Evolutionary conservation across 1,284 basidiomycete genomes (phyloP).

Genomic region (Cerioporus squamosus): DNA sequence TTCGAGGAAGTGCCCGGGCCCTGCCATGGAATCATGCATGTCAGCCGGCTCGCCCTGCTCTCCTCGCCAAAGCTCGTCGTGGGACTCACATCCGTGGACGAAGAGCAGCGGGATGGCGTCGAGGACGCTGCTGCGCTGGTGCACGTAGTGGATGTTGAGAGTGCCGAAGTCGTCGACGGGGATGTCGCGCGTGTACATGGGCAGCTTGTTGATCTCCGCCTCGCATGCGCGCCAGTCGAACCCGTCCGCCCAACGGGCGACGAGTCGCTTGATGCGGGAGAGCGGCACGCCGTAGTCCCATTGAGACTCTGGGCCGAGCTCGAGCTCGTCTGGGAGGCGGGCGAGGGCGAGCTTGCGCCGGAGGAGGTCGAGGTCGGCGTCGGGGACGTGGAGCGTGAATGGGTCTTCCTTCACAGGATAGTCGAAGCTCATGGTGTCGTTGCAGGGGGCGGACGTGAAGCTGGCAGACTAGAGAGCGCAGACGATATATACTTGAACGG

Average conservation of each 20-base stretch:
- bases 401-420: conserved; percentile 20
- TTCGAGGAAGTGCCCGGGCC: conserved; percentile 52
- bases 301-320: conserved; percentile 37
- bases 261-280: conserved; percentile 46
- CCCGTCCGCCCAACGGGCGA: conserved; percentile 47
- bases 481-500: no score
- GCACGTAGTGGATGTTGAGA: conserved; percentile 55
- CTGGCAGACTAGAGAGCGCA: no score
- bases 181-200: conserved; percentile 52
- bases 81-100: conserved; percentile 53
- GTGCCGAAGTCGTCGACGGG: conserved; percentile 46
- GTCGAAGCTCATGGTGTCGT: no score
- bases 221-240: conserved; percentile 54
- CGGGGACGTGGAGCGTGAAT: conserved; percentile 48
- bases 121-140: conserved; percentile 45
- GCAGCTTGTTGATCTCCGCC: conserved; percentile 46
- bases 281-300: conserved; percentile 54
- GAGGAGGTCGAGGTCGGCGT: conserved; percentile 41
- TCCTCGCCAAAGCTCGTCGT: not conserved
- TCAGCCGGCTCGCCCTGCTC: not conserved
- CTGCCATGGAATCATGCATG: conserved; percentile 17
- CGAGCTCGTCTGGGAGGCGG: conserved; percentile 50
- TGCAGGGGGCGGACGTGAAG: no score
- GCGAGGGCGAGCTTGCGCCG: conserved; percentile 45
- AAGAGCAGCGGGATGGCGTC: conserved; percentile 55